These are phyloP conservation scores for Persicaria tinctoria DNA, from an alignment of 148 eudicot species.

Conservation along the genomic window DNA sequence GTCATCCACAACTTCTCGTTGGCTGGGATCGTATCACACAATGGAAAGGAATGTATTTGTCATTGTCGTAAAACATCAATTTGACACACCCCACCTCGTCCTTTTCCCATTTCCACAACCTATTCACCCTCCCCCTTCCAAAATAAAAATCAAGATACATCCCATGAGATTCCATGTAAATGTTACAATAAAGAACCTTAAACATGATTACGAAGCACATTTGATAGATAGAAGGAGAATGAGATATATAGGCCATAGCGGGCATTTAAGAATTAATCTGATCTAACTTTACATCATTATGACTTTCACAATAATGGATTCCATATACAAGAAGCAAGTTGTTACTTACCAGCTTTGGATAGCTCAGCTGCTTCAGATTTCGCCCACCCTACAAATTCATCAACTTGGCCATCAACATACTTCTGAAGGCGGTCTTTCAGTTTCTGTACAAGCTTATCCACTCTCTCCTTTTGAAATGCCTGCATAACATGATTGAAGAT, in stretches of 20 bases:
- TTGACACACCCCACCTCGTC: background rate
- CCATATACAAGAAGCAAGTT: background rate
- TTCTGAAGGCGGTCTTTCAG: constrained; percentile 66
- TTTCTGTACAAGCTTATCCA: constrained; percentile 53
- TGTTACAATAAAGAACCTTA: background rate
- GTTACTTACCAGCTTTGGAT: constrained; percentile 66
- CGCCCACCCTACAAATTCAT: constrained; percentile 74
- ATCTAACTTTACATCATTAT: background rate
- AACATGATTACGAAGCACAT: background rate
- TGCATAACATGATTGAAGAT: constrained; percentile 20
- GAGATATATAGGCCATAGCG: background rate
- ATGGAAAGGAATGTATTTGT: background rate
- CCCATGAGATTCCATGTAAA: background rate
- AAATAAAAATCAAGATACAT: background rate
- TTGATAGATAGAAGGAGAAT: background rate
- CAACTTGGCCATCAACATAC: constrained; percentile 58
- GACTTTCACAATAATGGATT: background rate
- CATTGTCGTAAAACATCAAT: background rate
- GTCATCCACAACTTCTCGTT: too few relatives aligned
- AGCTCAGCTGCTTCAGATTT: constrained; percentile 67
- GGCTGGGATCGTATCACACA: too few relatives aligned
- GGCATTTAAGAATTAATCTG: background rate
- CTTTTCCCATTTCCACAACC: background rate
- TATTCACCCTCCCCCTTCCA: background rate
- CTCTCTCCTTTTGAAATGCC: constrained; percentile 71